These are phyloP conservation scores for Solanum raphanifolium DNA, from an alignment of 257 asterid genomes.

Conservation along the genomic window DNA sequence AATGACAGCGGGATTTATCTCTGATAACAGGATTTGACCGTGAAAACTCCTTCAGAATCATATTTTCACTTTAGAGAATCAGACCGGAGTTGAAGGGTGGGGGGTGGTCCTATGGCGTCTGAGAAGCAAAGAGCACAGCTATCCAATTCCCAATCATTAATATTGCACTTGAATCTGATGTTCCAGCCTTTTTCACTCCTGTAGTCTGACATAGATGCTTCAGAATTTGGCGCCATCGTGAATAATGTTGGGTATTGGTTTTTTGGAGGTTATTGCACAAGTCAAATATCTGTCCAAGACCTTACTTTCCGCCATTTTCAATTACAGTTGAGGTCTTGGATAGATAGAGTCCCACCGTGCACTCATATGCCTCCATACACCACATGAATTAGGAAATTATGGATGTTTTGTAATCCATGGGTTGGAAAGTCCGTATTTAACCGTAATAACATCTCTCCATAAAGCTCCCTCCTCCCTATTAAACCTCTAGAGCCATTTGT, in stretches of 20 bases:
- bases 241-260: not conserved
- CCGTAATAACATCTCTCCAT: not conserved
- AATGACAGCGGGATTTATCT: not conserved
- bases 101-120: not conserved
- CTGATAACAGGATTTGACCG: not conserved
- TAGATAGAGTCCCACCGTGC: not conserved
- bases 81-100: not conserved
- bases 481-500: not conserved
- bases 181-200: not conserved
- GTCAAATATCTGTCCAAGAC: not conserved
- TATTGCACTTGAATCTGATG: not conserved
- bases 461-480: not conserved
- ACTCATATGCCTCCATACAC: not conserved
- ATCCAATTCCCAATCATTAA: not conserved
- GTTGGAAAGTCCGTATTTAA: not conserved
- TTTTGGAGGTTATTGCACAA: not conserved
- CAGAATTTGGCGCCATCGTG: not conserved
- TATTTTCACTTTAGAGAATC: not conserved
- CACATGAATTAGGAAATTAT: not conserved
- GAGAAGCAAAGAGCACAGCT: not conserved
- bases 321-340: not conserved
- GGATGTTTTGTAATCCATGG: not conserved
- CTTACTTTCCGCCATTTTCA: not conserved
- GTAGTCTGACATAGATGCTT: not conserved
- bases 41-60: not conserved